These are phyloP conservation scores for Endothia cerciana DNA, from an alignment of 2,329 filamentous ascomycete genomes.

Conservation along the genomic window DNA sequence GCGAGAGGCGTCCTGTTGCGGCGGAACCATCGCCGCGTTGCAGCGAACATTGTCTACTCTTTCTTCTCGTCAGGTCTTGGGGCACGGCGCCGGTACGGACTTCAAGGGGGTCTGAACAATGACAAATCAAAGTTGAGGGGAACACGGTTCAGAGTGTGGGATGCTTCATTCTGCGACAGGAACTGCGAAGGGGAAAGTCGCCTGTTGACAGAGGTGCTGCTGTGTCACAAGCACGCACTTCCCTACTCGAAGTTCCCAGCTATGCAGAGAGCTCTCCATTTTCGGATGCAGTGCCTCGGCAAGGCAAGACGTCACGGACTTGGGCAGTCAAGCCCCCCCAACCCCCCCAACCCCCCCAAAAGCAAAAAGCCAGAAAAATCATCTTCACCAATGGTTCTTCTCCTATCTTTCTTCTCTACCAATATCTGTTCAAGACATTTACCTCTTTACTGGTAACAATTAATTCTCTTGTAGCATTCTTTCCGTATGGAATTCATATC, in stretches of 20 bases:
- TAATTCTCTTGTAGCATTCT: no score
- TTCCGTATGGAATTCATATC: no score
- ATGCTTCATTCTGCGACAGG: not conserved
- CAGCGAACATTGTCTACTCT: conserved; percentile 58
- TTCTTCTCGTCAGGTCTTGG: not conserved
- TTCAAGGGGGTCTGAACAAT: not conserved
- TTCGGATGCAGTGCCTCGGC: not conserved
- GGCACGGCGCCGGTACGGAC: not conserved
- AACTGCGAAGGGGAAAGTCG: not conserved
- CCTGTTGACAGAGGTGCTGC: not conserved
- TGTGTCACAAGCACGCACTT: conserved; percentile 8
- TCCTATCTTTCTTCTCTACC: no score
- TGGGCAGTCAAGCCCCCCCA: no score
- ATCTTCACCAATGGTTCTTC: no score
- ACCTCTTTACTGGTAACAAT: no score
- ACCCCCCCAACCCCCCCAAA: not conserved
- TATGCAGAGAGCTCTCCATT: not conserved
- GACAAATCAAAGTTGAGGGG: not conserved
- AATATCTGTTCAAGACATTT: no score
- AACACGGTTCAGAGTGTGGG: not conserved
- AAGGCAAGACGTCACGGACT: conserved; percentile 6
- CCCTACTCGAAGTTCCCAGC: not conserved
- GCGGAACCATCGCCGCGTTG: conserved; percentile 87
- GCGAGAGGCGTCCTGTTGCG: conserved; percentile 90
- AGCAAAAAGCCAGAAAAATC: no score